Evolutionary conservation across 208 protist genomes (phyloP).

Genomic region (Spongospora subterranea): DNA sequence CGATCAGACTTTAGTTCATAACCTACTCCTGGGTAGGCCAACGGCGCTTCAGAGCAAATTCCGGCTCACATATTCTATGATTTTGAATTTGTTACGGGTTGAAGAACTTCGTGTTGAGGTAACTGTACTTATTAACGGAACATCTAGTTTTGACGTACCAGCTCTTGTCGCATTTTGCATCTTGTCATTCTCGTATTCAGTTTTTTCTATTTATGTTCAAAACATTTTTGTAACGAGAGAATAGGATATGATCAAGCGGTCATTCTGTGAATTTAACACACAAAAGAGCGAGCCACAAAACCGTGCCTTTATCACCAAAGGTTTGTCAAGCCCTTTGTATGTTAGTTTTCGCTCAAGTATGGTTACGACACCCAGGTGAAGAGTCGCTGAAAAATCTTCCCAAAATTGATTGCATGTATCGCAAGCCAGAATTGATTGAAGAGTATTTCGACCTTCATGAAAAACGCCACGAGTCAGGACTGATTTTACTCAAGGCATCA

Average conservation of each 20-base stretch:
- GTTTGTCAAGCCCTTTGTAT: background rate
- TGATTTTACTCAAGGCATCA: background rate
- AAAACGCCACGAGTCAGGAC: background rate
- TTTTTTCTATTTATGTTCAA: too few species aligned
- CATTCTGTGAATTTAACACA: slow-evolving; percentile 51
- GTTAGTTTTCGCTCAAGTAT: background rate
- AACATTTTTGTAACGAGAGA: too few species aligned
- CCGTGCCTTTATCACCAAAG: slow-evolving; percentile 20
- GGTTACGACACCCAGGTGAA: background rate
- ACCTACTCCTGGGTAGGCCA: slow-evolving; percentile 78
- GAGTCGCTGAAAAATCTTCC: background rate
- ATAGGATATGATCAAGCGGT: slow-evolving; percentile 61
- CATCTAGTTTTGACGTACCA: background rate
- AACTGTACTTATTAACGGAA: background rate
- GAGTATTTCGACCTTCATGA: background rate
- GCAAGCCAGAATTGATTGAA: background rate
- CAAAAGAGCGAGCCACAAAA: slow-evolving; percentile 14
- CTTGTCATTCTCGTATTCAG: too few species aligned
- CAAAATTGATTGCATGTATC: slow-evolving; percentile 26
- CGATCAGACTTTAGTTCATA: slow-evolving; percentile 69
- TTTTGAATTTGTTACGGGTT: slow-evolving; percentile 85
- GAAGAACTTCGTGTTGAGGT: slow-evolving; percentile 75
- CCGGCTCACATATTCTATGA: slow-evolving; percentile 88
- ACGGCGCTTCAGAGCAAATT: slow-evolving; percentile 80
- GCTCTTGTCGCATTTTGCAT: too few species aligned